phyloP scores from a whole-genome alignment of 202 grass and related monocot genomes.

The Musa balbisiana region DNA sequence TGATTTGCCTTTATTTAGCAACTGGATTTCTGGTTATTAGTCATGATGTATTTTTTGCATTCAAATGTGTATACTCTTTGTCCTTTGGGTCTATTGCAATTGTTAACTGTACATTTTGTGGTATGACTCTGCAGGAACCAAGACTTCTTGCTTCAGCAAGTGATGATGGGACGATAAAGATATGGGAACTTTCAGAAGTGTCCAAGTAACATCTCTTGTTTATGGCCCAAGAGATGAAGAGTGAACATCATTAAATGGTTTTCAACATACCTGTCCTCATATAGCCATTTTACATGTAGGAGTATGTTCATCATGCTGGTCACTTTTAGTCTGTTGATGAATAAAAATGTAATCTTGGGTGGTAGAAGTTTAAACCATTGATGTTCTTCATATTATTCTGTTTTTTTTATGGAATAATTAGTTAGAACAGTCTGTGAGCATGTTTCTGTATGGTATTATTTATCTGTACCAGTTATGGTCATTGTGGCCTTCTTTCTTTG shows the following conservation, averaged over 20 bases:
- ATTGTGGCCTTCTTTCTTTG: neutral
- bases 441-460: neutral
- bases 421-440: neutral
- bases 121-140: conserved; percentile 42
- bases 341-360: neutral
- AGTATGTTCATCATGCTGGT: neutral
- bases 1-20: conserved; percentile 17
- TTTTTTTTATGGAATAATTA: neutral
- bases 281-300: neutral
- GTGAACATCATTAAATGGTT: neutral
- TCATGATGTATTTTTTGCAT: neutral
- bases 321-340: neutral
- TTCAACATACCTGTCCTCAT: neutral
- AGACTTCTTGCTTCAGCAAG: conserved; percentile 63
- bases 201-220: neutral
- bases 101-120: neutral
- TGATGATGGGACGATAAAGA: conserved; percentile 77
- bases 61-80: neutral
- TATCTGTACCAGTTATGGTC: neutral
- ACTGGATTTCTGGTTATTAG: neutral
- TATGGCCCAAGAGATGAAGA: neutral
- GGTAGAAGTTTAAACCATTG: neutral
- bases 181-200: conserved; percentile 52
- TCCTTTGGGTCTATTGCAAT: neutral
- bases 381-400: neutral